Evolutionary conservation across 306 rosid genomes (phyloP), one percentile per base, ranked within the genome.

Genomic region (Dryas octopetala): DNA sequence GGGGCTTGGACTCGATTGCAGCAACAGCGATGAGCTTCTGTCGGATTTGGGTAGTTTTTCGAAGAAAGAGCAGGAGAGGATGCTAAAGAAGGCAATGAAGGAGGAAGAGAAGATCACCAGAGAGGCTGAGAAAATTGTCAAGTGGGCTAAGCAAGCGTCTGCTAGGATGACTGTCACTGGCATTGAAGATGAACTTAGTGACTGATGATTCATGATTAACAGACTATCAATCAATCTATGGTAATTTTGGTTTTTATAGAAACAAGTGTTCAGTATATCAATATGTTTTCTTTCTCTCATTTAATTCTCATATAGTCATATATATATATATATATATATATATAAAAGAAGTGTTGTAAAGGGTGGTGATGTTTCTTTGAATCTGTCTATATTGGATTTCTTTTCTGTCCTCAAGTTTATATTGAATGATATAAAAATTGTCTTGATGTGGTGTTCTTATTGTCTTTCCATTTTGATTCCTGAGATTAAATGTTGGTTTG

Each of bases 101-200:
- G 96, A 91, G 74, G 89, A 94, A 77, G 81, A 84, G 77, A 94
- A 86, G 86, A 80, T 94, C 46, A 83, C 66, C 75, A 85, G 85
- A 15, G 98, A 94, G 88, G 97, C 95, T 50, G 88, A 87, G 76
- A 88, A 90, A 77, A 90, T 91, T 3, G 85, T 94, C 41, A 74
- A 86, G 77, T 76, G 87, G 93, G 97, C 93, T 38, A 91, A 85
- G 79, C 87, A 85, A 16, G 81, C 81, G 7, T 94, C 98, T 43
- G 85, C 87, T 0, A 88, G 90, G 73, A 85, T 87, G 81, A 85
- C 62, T 43, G 45, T 83, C 75, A 50, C 84, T 8, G 89, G 57
- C 66, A 81, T 81, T 67, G 97, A 89, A 6, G 91, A 88, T 77
- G 95, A 87, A 55, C 82, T 91, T 1, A 87, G 90, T 77, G 96